Conservation (phyloP, 129 eudicot species). For the Pulicaria dysenterica region DNA sequence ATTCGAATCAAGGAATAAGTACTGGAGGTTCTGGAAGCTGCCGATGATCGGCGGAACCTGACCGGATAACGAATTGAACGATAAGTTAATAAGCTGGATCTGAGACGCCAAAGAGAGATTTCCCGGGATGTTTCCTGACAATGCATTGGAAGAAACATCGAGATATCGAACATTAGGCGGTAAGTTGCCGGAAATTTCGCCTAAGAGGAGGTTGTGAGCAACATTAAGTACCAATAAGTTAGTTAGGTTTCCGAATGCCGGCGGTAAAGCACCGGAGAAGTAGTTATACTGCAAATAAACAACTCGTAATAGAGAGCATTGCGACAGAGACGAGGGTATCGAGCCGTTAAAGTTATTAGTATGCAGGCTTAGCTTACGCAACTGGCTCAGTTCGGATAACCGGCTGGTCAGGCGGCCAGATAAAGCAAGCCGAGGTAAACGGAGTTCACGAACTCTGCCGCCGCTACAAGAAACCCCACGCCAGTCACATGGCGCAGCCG, state of each 20-base stretch:
- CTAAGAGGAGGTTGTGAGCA: slow-evolving; percentile 55
- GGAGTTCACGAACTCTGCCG: slow-evolving; percentile 55
- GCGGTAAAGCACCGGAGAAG: slow-evolving; percentile 60
- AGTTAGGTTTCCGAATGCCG: slow-evolving; percentile 47
- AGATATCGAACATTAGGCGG: slow-evolving; percentile 47
- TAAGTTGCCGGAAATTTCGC: slow-evolving; percentile 39
- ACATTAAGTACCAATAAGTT: slow-evolving; percentile 54
- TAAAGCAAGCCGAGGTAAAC: slow-evolving; percentile 62
- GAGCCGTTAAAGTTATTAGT: slow-evolving; percentile 54
- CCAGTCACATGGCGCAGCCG: slow-evolving; percentile 86
- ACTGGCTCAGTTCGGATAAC: slow-evolving; percentile 48
- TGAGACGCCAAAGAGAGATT: slow-evolving; percentile 31
- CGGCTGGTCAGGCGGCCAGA: slow-evolving; percentile 49
- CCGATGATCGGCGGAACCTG: slow-evolving; percentile 66
- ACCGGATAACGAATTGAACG: slow-evolving; percentile 67
- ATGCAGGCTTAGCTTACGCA: slow-evolving; percentile 62
- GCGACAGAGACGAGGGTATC: slow-evolving; percentile 47
- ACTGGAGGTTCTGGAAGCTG: slow-evolving; percentile 44
- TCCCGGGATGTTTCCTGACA: slow-evolving; percentile 54
- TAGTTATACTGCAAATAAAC: slow-evolving; percentile 60
- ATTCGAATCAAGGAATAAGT: slow-evolving; percentile 60
- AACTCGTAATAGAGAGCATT: slow-evolving; percentile 61
- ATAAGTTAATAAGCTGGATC: slow-evolving; percentile 52
- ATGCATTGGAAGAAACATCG: slow-evolving; percentile 58
- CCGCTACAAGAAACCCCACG: slow-evolving; percentile 53